Evolutionary conservation across 169 alveolate genomes (phyloP), one percentile per base, ranked within the genome.

Genomic region (Cryptosporidium parvum): DNA sequence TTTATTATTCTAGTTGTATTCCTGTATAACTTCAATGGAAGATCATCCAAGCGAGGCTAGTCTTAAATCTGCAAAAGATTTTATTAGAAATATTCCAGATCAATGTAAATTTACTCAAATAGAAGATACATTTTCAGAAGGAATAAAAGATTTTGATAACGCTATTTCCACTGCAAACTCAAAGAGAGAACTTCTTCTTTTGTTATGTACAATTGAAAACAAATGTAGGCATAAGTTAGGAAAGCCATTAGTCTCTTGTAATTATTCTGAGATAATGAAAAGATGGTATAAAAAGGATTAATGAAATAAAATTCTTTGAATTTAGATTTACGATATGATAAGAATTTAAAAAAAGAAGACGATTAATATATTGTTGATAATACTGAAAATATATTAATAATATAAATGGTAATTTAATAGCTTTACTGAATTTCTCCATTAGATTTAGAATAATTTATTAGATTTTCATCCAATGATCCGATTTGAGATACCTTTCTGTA

Each of bases 41-140:
- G 87, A 80, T 21, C 10, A 61, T 33, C 87, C 87, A n/a, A 14
- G 29, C 5, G 75, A 80, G 33, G 45, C 39, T 10, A 48, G 29
- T 18, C 62, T 80, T 7, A 62, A 80, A 9, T 61, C 75, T 21
- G 69, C 58, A 33, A 80, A 62, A 44, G 58, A 61, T 8, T 80
- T 80, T 62, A 80, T 80, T 21, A 59, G 44, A 10, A 80, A 80
- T 44, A 58, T 80, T 9, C 87, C 87, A n/a, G 87, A 80, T 48
- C 75, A 58, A 42, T 80, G 87, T 29, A 80, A 23, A 80, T 61
- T 42, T 80, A 80, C 87, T 58, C 3, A 23, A n/a, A 39, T 80
- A 23, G 87, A 75, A 4, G 87, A 80, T 9, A 29, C 67, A 0
- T 80, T 58, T 42, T 58, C 70, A 1, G 62, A 59, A 29, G 67